Conservation (phyloP, 176 grass and related monocot species). For the Eleusine coracana region DNA sequence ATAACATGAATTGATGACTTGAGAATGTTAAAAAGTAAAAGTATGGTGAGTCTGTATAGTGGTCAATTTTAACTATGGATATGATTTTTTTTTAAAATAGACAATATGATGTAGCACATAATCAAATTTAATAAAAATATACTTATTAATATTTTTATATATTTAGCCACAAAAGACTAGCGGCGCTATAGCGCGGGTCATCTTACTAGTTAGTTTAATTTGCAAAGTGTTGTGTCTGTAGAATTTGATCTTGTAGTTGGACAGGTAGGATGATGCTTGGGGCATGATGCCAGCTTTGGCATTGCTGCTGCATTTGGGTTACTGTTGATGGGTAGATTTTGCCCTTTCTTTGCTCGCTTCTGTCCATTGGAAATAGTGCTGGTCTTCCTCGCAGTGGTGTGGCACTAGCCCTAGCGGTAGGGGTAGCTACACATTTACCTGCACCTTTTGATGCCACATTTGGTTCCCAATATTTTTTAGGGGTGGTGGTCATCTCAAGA, state of each 20-base stretch:
- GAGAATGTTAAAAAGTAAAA: too few relatives aligned
- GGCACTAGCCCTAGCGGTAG: not conserved
- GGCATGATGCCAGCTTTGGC: constrained; percentile 33
- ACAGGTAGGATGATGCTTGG: constrained; percentile 43
- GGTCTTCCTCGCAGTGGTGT: constrained; percentile 46
- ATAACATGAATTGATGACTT: too few relatives aligned
- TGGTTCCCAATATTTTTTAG: constrained; percentile 40
- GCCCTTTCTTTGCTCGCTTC: constrained; percentile 23
- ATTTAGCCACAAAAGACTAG: too few relatives aligned
- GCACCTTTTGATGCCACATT: constrained; percentile 61
- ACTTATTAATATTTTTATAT: too few relatives aligned
- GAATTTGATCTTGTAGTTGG: constrained; percentile 19
- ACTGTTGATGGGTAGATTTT: constrained; percentile 55
- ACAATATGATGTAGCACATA: too few relatives aligned
- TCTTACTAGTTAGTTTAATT: not conserved
- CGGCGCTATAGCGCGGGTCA: too few relatives aligned
- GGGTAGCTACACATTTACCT: constrained; percentile 33
- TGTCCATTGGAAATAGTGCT: constrained; percentile 49
- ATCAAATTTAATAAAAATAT: too few relatives aligned
- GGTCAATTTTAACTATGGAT: too few relatives aligned
- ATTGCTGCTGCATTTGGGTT: constrained; percentile 48
- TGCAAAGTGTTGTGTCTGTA: not conserved
- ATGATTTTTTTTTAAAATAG: too few relatives aligned
- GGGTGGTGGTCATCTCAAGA: constrained; percentile 45
- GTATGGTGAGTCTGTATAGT: too few relatives aligned